A percentile compares a stretch with the other conserved stretches of the same genome.
phyloP scores from a whole-genome alignment of 805 yeast genomes.

The Dipodascus geniculatus region DNA sequence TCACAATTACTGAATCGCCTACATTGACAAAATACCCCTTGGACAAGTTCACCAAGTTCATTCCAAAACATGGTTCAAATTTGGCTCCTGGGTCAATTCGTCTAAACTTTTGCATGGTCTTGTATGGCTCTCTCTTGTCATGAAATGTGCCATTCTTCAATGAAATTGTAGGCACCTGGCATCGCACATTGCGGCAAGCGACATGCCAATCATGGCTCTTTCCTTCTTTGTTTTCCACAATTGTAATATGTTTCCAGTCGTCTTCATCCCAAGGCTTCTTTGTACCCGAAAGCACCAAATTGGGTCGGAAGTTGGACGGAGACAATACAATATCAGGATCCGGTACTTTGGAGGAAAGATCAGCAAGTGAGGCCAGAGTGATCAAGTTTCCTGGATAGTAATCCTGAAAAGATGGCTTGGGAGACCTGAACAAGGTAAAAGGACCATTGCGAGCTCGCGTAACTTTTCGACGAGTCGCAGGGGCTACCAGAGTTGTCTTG shows the following conservation, averaged over 20 bases:
- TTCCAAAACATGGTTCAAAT: constrained; percentile 21
- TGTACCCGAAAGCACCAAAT: constrained; percentile 19
- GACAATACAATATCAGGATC: constrained; percentile 7
- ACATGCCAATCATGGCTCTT: constrained; percentile 14
- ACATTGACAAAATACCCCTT: constrained; percentile 15
- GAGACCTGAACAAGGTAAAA: not conserved
- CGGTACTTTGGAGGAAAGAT: constrained; percentile 15
- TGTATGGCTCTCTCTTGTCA: constrained; percentile 19
- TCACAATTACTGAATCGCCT: constrained; percentile 20
- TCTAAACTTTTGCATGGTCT: constrained; percentile 20
- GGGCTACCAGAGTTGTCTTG: constrained; percentile 16
- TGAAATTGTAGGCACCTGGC: constrained; percentile 25
- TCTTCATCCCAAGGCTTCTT: constrained; percentile 26
- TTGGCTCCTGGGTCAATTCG: constrained; percentile 21
- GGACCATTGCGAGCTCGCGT: constrained; percentile 6
- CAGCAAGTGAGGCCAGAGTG: constrained; percentile 18
- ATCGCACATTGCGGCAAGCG: constrained; percentile 20
- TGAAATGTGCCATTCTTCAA: constrained; percentile 16
- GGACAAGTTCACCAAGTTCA: constrained; percentile 17
- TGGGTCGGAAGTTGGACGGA: constrained; percentile 24
- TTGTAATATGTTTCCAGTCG: constrained; percentile 20
- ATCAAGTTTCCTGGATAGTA: constrained; percentile 22
- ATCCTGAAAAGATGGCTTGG: constrained; percentile 21
- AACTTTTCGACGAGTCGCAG: constrained; percentile 16
- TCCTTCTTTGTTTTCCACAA: constrained; percentile 12